These are phyloP conservation scores for Eucalyptus erythrocorys DNA, from an alignment of 345 rosid species.

Conservation along the genomic window DNA sequence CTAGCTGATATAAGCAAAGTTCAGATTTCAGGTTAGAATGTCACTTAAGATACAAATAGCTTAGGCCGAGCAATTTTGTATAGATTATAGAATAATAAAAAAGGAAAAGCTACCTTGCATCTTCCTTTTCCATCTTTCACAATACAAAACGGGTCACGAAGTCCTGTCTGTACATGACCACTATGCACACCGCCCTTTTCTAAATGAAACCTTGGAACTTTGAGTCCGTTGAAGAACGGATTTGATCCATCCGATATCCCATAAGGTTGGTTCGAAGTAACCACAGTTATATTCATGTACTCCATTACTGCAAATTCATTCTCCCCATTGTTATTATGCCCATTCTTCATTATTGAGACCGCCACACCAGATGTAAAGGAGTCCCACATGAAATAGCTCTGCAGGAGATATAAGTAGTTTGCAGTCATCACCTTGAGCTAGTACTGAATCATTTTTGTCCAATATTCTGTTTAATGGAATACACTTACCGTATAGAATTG, in stretches of 20 bases:
- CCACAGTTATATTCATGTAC: conserved; percentile 73
- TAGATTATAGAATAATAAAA: background rate
- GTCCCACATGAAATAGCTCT: conserved; percentile 97
- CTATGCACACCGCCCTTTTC: conserved; percentile 61
- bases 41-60: background rate
- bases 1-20: background rate
- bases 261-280: conserved; percentile 77
- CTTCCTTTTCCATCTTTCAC: conserved; percentile 46
- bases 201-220: conserved; percentile 52
- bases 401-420: background rate
- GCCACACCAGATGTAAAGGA: conserved; percentile 82
- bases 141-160: conserved; percentile 57
- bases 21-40: background rate
- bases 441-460: background rate
- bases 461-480: background rate
- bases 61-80: background rate
- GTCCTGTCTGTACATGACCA: conserved; percentile 77
- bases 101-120: conserved; percentile 43
- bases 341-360: conserved; percentile 53
- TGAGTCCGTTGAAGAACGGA: conserved; percentile 53
- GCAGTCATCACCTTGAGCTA: background rate
- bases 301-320: conserved; percentile 84
- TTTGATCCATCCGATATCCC: conserved; percentile 67
- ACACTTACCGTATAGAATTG: conserved; percentile 40
- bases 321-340: conserved; percentile 17